Percentiles rank a stretch among this genome's conserved stretches.
Conservation (phyloP, 495 filamentous ascomycete species). For the Massariosphaeria phaeospora region DNA sequence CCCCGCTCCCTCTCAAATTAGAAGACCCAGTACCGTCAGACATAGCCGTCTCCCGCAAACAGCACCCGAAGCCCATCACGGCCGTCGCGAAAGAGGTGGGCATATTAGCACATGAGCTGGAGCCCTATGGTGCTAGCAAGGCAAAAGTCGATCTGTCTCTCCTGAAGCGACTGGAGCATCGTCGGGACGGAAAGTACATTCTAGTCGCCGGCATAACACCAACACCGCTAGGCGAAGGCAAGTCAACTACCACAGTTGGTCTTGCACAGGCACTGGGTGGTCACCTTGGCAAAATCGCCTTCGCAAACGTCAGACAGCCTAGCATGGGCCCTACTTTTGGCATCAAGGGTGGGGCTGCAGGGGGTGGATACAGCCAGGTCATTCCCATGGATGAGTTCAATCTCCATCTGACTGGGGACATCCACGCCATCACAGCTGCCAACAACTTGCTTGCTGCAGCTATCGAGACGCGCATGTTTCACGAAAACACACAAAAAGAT, state of each 20-base stretch:
- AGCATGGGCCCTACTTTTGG: conserved; percentile 97
- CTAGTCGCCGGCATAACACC: conserved; percentile 94
- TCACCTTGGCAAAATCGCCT: conserved; percentile 78
- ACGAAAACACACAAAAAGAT: conserved; percentile 91
- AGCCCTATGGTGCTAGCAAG: conserved; percentile 92
- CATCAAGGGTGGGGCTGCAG: conserved; percentile 96
- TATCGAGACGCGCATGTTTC: conserved; percentile 97
- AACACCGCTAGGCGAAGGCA: conserved; percentile 95
- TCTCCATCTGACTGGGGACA: conserved; percentile 93
- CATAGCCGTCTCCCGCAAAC: conserved; percentile 84
- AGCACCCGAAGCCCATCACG: conserved; percentile 84
- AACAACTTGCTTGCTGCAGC: conserved; percentile 98
- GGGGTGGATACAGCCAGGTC: conserved; percentile 96
- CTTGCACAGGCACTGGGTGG: conserved; percentile 90
- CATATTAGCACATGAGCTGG: conserved; percentile 76
- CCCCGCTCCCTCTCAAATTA: conserved; percentile 73
- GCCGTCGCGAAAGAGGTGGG: conserved; percentile 80
- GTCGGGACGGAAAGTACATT: conserved; percentile 83
- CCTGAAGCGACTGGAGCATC: conserved; percentile 76
- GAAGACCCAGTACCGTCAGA: conserved; percentile 79
- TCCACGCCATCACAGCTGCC: conserved; percentile 93
- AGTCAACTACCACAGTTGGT: conserved; percentile 97
- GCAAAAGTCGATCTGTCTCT: conserved; percentile 84
- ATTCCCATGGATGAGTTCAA: conserved; percentile 99
- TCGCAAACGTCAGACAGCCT: conserved; percentile 95